Conservation (phyloP, 2,329 filamentous ascomycete genomes). For the Colletotrichum sidae region DNA sequence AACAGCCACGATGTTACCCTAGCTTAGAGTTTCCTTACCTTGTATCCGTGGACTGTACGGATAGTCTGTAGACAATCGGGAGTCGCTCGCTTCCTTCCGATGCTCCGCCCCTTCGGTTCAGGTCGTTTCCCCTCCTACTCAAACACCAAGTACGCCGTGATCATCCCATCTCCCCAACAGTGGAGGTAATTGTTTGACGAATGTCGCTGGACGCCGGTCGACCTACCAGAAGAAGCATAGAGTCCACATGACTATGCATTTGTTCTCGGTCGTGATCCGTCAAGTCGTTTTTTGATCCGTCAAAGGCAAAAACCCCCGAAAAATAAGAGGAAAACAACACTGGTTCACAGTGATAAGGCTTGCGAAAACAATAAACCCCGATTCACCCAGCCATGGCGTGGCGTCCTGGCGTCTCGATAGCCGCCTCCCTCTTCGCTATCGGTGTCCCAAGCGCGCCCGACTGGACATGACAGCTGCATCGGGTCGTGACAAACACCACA, state of each 20-base stretch:
- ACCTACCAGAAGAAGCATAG: slow-evolving; percentile 1
- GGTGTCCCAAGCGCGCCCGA: not conserved
- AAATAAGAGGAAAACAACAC: too few relatives aligned
- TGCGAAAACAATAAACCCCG: too few relatives aligned
- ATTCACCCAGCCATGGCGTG: too few relatives aligned
- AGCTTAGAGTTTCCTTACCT: too few relatives aligned
- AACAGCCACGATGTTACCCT: too few relatives aligned
- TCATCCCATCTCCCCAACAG: slow-evolving; percentile 19
- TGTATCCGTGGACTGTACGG: not conserved
- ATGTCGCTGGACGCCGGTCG: slow-evolving; percentile 3
- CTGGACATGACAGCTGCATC: slow-evolving; percentile 5
- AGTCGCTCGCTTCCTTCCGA: slow-evolving; percentile 31
- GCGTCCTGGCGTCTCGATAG: slow-evolving; percentile 23
- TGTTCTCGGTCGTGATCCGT: too few relatives aligned
- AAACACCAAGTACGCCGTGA: slow-evolving; percentile 24
- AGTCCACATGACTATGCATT: not conserved
- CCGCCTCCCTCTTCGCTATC: slow-evolving; percentile 12
- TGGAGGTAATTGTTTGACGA: not conserved
- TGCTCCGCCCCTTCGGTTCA: slow-evolving; percentile 7
- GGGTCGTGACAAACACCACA: not conserved
- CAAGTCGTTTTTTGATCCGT: too few relatives aligned
- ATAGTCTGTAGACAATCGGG: not conserved
- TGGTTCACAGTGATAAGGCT: too few relatives aligned
- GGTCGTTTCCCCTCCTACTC: slow-evolving; percentile 20
- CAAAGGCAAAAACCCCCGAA: too few relatives aligned